Evolutionary conservation across 2,329 filamentous ascomycete genomes (phyloP).

Genomic region (Cercospora zeae-maydis): DNA sequence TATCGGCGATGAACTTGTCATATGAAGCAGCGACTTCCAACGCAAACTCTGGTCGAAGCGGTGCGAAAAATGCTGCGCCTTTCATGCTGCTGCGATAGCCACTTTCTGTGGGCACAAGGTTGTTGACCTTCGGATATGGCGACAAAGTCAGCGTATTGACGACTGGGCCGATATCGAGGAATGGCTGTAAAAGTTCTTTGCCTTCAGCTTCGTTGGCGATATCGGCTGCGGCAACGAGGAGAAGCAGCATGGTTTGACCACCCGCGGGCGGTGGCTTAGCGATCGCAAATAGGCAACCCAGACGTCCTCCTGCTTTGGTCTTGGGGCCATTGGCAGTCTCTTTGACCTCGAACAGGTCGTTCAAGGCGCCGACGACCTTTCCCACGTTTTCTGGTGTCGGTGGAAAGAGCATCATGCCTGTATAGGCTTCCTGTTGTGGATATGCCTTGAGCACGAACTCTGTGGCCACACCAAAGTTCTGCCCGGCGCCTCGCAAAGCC

Average conservation of each 20-base stretch:
- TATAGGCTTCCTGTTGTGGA: constrained; percentile 35
- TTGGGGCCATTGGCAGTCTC: constrained; percentile 14
- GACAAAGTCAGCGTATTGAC: constrained; percentile 25
- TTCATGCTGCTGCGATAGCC: constrained; percentile 30
- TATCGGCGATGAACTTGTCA: constrained; percentile 21
- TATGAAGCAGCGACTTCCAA: constrained; percentile 21
- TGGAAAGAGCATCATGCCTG: constrained; percentile 38
- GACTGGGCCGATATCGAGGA: constrained; percentile 26
- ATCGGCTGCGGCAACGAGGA: constrained; percentile 19
- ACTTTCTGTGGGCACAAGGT: constrained; percentile 22
- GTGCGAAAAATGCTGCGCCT: constrained; percentile 28
- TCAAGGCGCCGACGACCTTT: constrained; percentile 22
- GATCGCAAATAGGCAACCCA: constrained; percentile 22
- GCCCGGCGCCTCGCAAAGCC: constrained; percentile 45
- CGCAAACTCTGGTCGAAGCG: constrained; percentile 27
- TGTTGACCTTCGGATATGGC: constrained; percentile 26
- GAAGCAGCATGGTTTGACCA: constrained; percentile 25
- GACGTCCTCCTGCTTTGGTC: constrained; percentile 22
- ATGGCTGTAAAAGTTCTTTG: constrained; percentile 22
- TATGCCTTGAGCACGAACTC: constrained; percentile 43
- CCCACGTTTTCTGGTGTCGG: constrained; percentile 24
- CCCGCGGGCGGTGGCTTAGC: constrained; percentile 27
- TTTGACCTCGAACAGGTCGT: constrained; percentile 26
- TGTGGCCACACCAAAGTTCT: constrained; percentile 47
- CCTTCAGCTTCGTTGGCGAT: constrained; percentile 22